These are phyloP conservation scores for Hypomyces perniciosus DNA, from an alignment of 2,329 filamentous ascomycete species.

Conservation along the genomic window DNA sequence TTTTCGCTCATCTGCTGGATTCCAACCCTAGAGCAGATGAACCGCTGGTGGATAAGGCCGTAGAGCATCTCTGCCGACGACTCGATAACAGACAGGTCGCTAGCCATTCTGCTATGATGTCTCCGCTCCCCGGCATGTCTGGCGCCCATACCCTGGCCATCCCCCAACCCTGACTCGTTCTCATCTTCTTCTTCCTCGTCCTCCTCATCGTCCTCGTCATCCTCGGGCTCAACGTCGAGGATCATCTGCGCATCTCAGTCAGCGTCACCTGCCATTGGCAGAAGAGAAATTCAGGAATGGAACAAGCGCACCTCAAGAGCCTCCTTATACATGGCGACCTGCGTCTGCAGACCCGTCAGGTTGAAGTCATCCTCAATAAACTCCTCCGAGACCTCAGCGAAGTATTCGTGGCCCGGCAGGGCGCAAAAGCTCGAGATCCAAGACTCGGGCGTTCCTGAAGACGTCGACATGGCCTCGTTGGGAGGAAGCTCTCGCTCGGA, in stretches of 20 bases:
- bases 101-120: constrained; percentile 78
- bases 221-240: constrained; percentile 93
- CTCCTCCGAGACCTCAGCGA: constrained; percentile 96
- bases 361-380: constrained; percentile 99
- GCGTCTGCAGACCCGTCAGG: constrained; percentile 85
- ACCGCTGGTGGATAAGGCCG: constrained; percentile 95
- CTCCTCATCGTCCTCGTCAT: constrained; percentile 81
- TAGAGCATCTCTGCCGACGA: constrained; percentile 97
- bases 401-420: constrained; percentile 94
- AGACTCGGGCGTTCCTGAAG: constrained; percentile 66
- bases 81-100: constrained; percentile 91
- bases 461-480: constrained; percentile 47
- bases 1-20: constrained; percentile 99
- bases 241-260: constrained; percentile 62
- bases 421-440: constrained; percentile 99
- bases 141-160: constrained; percentile 49
- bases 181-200: constrained; percentile 72
- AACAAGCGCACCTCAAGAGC: constrained; percentile 63
- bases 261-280: background rate
- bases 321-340: constrained; percentile 99
- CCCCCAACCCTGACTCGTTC: constrained; percentile 55
- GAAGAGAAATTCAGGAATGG: background rate
- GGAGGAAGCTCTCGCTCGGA: constrained; percentile 1
- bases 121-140: constrained; percentile 58
- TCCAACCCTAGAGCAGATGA: constrained; percentile 91